Evolutionary conservation across 106 monocot species (phyloP).

Genomic region (Agapanthus africanus): DNA sequence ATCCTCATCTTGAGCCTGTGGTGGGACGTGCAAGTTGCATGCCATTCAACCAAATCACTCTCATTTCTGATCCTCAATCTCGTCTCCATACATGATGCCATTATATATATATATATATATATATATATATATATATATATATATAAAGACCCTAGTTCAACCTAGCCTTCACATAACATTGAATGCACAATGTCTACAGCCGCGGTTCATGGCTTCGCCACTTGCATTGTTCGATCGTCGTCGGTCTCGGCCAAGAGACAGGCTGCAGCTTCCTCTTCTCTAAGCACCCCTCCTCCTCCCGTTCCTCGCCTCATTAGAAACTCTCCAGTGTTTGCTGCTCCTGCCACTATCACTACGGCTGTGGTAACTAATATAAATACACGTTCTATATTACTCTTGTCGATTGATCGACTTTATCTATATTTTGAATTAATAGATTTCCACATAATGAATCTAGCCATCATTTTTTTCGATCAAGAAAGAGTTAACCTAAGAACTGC

Average conservation of each 20-base stretch:
- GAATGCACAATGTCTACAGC: slow-evolving; percentile 2
- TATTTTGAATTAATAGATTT: neutral
- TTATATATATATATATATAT: too few species aligned
- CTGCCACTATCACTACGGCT: neutral
- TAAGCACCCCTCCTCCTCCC: neutral
- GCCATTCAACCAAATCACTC: neutral
- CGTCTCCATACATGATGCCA: neutral
- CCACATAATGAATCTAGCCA: too few species aligned
- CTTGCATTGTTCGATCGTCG: neutral
- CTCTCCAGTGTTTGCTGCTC: neutral
- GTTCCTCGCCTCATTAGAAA: neutral
- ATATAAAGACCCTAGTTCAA: neutral
- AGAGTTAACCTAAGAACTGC: too few species aligned
- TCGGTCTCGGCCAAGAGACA: neutral
- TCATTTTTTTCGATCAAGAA: too few species aligned
- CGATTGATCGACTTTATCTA: neutral
- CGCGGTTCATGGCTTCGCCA: slow-evolving; percentile 5
- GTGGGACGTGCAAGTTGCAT: neutral
- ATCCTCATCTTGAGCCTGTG: neutral
- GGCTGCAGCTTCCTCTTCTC: neutral
- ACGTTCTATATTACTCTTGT: neutral
- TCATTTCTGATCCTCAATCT: neutral
- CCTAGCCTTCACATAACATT: neutral
- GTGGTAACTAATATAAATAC: neutral
- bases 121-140: too few species aligned